Evolutionary conservation across 257 asterid species (phyloP).

Genomic region (Solanum chaucha): DNA sequence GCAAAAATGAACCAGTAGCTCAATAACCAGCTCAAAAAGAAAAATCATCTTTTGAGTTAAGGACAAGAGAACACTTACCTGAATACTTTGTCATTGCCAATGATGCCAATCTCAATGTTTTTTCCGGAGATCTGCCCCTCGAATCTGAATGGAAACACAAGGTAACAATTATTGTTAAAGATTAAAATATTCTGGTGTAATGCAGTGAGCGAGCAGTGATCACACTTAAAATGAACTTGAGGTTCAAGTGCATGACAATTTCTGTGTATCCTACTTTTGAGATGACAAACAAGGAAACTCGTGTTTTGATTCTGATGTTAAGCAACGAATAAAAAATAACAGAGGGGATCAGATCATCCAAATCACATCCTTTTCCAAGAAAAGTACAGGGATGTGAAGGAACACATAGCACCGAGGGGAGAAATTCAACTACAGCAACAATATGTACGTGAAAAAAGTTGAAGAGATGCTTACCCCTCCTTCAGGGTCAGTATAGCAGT

Average conservation of each 20-base stretch:
- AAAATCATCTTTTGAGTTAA: background rate
- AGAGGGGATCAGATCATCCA: background rate
- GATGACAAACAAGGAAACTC: background rate
- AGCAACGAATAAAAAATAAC: background rate
- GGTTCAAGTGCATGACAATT: background rate
- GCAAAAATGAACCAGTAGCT: constrained; percentile 12
- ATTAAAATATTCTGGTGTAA: background rate
- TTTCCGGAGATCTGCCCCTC: constrained; percentile 97
- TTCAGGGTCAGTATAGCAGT: constrained; percentile 94
- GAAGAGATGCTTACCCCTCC: constrained; percentile 75
- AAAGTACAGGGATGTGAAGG: background rate
- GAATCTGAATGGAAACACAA: constrained; percentile 37
- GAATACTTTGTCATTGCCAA: constrained; percentile 76
- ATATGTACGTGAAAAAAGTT: background rate
- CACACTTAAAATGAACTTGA: background rate
- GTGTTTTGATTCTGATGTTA: background rate
- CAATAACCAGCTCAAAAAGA: background rate
- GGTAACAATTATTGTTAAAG: background rate
- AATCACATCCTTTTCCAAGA: background rate
- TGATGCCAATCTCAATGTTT: constrained; percentile 94
- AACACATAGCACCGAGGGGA: background rate
- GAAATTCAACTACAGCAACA: background rate
- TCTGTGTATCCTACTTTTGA: background rate
- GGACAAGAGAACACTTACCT: constrained; percentile 29
- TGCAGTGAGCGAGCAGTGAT: background rate